Evolutionary conservation across 768 basidiomycete species (phyloP), one percentile per base, ranked within the genome.

Genomic region (Leccinum longicurvipes): DNA sequence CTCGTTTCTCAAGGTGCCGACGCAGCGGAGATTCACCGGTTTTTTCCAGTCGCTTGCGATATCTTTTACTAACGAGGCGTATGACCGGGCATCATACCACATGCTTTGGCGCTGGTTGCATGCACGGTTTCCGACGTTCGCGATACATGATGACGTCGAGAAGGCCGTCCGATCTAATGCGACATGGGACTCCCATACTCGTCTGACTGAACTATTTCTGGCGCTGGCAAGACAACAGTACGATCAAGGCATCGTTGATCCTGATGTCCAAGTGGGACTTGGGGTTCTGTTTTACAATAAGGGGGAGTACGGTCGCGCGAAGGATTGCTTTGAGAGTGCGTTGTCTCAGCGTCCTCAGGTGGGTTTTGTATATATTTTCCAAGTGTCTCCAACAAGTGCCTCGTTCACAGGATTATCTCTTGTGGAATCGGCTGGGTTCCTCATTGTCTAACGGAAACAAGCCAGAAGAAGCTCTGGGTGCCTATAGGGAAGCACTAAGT

Each of bases 341-440:
- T 73, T 99, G 47, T 81, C 83, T 31, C 82, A 82, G 23, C 79
- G 87, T 31, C 96, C 97, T 5, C 84, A 82, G 55, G 86, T 85
- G 58, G 62, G 79, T 32, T 58, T 31, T 19, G 15, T 17, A 25
- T 45, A 21, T 21, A 53, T 32, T 36, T 53, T 34, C 21, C 6
- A 25, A 4, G 36, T 32, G 11, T 41, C 28, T 6, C 45, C 19
- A n/a, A 27, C 36, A 44, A 53, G 21, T 51, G 27, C 53, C 41
- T 19, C 28, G 10, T 21, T 46, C 17, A 15, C 56, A 84, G 89
- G 97, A 99, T 72, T 98, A 93, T 70, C 75, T 93, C 6, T 72
- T 98, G 12, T 99, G 97, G 97, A 99, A 99, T 71, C 79, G 97
- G 50, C 76, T 97, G 14, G 97, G 97, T 6, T 97, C 95, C 2